Percentiles rank a stretch among this genome's conserved stretches.
Evolutionary conservation across 2,329 filamentous ascomycete genomes (phyloP).

Genomic region (Chaetomiaceae sp.): DNA sequence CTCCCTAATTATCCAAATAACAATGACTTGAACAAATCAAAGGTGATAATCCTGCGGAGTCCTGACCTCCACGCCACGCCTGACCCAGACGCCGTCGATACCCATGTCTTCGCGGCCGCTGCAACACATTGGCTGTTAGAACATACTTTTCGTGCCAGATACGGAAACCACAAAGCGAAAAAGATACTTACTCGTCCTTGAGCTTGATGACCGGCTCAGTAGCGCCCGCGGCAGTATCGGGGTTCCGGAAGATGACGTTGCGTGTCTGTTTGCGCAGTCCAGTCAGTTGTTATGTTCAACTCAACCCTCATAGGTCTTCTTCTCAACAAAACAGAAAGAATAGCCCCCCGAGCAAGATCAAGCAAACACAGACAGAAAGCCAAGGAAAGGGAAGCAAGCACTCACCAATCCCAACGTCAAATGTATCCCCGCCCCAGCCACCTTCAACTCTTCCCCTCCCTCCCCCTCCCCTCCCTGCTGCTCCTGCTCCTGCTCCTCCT

Average conservation of each 20-base stretch:
- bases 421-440: conserved; percentile 36
- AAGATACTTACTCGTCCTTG: conserved; percentile 30
- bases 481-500: too few relatives aligned
- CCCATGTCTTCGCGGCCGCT: conserved; percentile 31
- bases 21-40: too few relatives aligned
- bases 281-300: too few relatives aligned
- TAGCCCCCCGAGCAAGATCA: too few relatives aligned
- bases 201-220: conserved; percentile 28
- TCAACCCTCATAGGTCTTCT: too few relatives aligned
- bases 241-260: conserved; percentile 32
- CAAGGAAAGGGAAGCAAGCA: too few relatives aligned
- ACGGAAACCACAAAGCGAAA: background rate
- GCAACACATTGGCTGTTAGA: background rate
- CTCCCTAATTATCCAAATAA: too few relatives aligned
- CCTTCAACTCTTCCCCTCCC: conserved; percentile 28
- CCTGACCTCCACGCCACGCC: conserved; percentile 27
- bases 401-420: conserved; percentile 37
- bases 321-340: too few relatives aligned
- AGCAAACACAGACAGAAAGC: too few relatives aligned
- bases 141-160: too few relatives aligned
- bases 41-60: conserved; percentile 30
- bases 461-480: too few relatives aligned
- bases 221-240: conserved; percentile 26
- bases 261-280: conserved; percentile 25
- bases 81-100: conserved; percentile 30